Percentiles rank a stretch among this genome's conserved stretches.
These are phyloP conservation scores for Podospora fimiseda DNA, from an alignment of 495 filamentous ascomycete genomes.

Conservation along the genomic window DNA sequence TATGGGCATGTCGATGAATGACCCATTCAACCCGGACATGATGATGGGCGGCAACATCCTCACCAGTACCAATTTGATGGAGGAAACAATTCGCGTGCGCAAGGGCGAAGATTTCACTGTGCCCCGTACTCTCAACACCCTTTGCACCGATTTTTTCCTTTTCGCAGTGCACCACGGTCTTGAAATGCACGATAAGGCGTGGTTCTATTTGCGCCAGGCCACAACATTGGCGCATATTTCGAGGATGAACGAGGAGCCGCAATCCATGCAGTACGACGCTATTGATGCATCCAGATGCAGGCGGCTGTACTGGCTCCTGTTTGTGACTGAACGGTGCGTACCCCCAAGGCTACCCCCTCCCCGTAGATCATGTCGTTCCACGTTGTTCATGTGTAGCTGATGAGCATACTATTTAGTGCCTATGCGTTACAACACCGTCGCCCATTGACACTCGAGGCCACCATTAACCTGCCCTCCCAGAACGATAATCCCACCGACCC, in stretches of 20 bases:
- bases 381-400: constrained; percentile 10
- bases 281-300: constrained; percentile 50
- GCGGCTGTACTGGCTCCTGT: constrained; percentile 65
- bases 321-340: constrained; percentile 61
- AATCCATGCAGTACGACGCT: constrained; percentile 49
- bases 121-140: constrained; percentile 56
- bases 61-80: constrained; percentile 57
- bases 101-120: constrained; percentile 71
- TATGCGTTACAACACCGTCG: constrained; percentile 74
- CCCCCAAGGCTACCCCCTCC: too few species aligned
- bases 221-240: constrained; percentile 55
- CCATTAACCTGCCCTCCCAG: constrained; percentile 58
- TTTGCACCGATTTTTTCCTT: constrained; percentile 75
- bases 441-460: constrained; percentile 51
- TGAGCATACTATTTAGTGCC: constrained; percentile 31
- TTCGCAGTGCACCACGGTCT: constrained; percentile 71
- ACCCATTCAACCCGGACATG: constrained; percentile 47
- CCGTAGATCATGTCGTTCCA: background rate
- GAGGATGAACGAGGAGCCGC: constrained; percentile 57
- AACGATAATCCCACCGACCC: constrained; percentile 57
- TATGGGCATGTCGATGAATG: constrained; percentile 22
- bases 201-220: constrained; percentile 66
- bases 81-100: constrained; percentile 69
- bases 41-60: constrained; percentile 49
- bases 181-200: constrained; percentile 64